A percentile compares a stretch with the other conserved stretches of the same genome.
Evolutionary conservation across 2,329 filamentous ascomycete species (phyloP).

Genomic region (Trichoderma semiorbis): DNA sequence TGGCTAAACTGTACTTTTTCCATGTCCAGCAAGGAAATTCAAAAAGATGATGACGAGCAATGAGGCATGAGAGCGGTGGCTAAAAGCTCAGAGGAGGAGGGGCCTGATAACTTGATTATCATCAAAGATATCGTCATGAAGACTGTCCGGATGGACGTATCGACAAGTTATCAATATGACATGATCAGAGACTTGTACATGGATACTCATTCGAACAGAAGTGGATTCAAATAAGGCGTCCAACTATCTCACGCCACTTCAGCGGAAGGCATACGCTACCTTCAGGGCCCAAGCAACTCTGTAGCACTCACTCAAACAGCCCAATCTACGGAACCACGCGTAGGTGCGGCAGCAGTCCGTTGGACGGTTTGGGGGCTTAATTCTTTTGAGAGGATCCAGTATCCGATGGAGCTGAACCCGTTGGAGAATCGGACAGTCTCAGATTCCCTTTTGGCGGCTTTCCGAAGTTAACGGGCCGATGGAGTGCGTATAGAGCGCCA

Average conservation of each 20-base stretch:
- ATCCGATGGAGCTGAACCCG: not conserved
- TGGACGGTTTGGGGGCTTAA: not conserved
- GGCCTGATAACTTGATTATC: not conserved
- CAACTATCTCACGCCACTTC: not conserved
- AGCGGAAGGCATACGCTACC: not conserved
- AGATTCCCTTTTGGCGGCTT: not conserved
- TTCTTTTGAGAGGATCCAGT: not conserved
- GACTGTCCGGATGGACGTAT: not conserved
- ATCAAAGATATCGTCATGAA: not conserved
- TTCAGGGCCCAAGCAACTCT: not conserved
- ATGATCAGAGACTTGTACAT: not conserved
- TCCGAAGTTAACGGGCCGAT: not conserved
- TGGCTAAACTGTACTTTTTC: not conserved
- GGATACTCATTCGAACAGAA: not conserved
- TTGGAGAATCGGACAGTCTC: not conserved
- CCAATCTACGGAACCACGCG: not conserved
- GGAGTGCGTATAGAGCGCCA: not conserved
- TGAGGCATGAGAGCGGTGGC: not conserved
- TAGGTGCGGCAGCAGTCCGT: slow-evolving; percentile 10
- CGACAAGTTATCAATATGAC: not conserved
- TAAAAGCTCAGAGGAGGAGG: fast-evolving
- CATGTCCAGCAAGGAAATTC: not conserved
- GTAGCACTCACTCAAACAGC: slow-evolving; percentile 9
- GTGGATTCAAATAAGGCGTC: not conserved
- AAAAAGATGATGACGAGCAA: not conserved